Evolutionary conservation across 163 green algal species (phyloP).

Genomic region (Picocystis sp.): DNA sequence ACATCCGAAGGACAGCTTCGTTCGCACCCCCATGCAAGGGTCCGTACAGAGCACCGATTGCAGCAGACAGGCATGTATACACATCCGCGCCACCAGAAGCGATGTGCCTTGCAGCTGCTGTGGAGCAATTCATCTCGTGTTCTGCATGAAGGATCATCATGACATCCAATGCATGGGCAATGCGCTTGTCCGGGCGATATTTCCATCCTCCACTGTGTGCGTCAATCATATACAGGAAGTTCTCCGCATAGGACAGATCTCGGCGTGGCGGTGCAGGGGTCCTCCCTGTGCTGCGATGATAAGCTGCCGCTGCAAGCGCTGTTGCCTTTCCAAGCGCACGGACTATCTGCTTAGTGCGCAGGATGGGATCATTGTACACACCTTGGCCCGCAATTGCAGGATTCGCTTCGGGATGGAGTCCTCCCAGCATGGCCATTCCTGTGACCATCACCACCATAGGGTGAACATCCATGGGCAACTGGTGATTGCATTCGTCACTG

Average conservation of each 20-base stretch:
- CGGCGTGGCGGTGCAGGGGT: constrained; percentile 55
- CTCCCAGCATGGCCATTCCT: constrained; percentile 54
- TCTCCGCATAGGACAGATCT: constrained; percentile 75
- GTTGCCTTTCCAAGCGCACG: constrained; percentile 75
- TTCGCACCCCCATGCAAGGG: constrained; percentile 94
- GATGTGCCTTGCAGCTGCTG: constrained; percentile 54
- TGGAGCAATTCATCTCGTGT: constrained; percentile 99
- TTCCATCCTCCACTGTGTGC: constrained; percentile 29
- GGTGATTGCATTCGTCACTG: constrained; percentile 49
- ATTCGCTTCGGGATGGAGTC: constrained; percentile 76
- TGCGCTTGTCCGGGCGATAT: constrained; percentile 17
- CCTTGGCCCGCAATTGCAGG: constrained; percentile 64
- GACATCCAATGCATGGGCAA: constrained; percentile 43
- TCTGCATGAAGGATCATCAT: constrained; percentile 97
- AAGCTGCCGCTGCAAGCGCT: constrained; percentile 74
- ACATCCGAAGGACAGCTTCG: constrained; percentile 91
- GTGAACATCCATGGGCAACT: constrained; percentile 76
- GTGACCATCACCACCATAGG: constrained; percentile 65
- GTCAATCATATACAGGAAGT: constrained; percentile 94
- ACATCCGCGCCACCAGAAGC: constrained; percentile 71
- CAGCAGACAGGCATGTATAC: constrained; percentile 70
- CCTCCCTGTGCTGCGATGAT: constrained; percentile 74
- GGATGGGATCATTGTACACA: constrained; percentile 69
- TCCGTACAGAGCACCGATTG: constrained; percentile 88
- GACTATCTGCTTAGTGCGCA: constrained; percentile 93